A percentile compares a stretch with the other conserved stretches of the same genome.
Evolutionary conservation across 176 grass and related monocot species (phyloP).

Genomic region (Zoysia pacifica): DNA sequence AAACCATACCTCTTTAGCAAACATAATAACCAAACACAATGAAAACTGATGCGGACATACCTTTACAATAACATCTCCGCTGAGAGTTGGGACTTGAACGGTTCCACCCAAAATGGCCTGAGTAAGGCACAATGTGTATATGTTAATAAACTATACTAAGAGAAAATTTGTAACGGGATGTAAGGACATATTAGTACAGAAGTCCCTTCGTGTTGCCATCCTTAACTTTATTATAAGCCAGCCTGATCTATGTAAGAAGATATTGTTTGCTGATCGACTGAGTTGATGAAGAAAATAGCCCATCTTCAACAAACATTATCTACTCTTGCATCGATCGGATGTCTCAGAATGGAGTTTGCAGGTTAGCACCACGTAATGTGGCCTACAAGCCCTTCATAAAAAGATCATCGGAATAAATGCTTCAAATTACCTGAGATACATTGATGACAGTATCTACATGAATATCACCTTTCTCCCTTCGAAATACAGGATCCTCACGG

Average conservation of each 20-base stretch:
- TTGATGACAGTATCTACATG: slow-evolving; percentile 85
- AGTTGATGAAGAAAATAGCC: background rate
- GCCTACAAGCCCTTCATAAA: background rate
- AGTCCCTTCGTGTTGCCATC: background rate
- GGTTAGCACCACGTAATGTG: background rate
- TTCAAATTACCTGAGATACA: slow-evolving; percentile 81
- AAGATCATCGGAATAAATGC: background rate
- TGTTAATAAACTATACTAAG: background rate
- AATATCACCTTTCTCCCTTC: slow-evolving; percentile 89
- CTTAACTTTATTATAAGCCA: background rate
- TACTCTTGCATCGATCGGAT: background rate
- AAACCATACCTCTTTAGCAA: background rate
- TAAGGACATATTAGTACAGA: background rate
- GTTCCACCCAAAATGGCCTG: slow-evolving; percentile 96
- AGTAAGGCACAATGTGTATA: slow-evolving; percentile 7
- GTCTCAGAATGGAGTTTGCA: background rate
- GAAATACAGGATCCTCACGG: slow-evolving; percentile 81
- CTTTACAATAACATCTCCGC: slow-evolving; percentile 94
- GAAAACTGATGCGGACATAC: slow-evolving; percentile 37
- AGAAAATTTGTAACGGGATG: background rate
- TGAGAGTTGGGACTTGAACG: slow-evolving; percentile 90
- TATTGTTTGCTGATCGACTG: background rate
- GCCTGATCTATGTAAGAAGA: background rate
- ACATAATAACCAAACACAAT: background rate
- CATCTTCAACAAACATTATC: background rate